Evolutionary conservation across 2,329 filamentous ascomycete species (phyloP).

Genomic region (Alternaria sp.): DNA sequence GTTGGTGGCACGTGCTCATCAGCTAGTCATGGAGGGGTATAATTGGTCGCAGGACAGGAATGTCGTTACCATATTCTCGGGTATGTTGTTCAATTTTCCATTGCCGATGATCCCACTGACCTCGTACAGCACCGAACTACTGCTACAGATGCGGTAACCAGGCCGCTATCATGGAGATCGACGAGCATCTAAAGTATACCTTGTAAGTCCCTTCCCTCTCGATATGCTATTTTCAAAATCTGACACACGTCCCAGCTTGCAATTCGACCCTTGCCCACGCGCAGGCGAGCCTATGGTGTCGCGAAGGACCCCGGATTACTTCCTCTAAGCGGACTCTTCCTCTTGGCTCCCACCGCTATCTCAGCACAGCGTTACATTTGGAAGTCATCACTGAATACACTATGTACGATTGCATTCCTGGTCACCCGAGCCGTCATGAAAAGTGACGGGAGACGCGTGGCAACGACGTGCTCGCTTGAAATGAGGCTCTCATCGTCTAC

Average conservation of each 20-base stretch:
- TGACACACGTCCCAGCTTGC: slow-evolving; percentile 70
- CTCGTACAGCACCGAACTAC: slow-evolving; percentile 66
- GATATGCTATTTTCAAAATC: not conserved
- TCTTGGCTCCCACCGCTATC: slow-evolving; percentile 27
- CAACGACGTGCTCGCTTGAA: not conserved
- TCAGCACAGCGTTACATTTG: slow-evolving; percentile 15
- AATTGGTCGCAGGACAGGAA: slow-evolving; percentile 99
- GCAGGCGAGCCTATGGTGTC: slow-evolving; percentile 99
- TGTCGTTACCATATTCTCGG: slow-evolving; percentile 98
- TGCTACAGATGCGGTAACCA: slow-evolving; percentile 99
- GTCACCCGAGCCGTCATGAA: slow-evolving; percentile 1
- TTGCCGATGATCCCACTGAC: slow-evolving; percentile 32
- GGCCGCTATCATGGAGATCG: slow-evolving; percentile 99
- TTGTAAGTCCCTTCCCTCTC: slow-evolving; percentile 74
- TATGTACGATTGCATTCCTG: slow-evolving; percentile 14
- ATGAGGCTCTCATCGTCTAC: slow-evolving; percentile 4
- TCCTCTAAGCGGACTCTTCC: slow-evolving; percentile 67
- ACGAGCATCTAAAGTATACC: slow-evolving; percentile 98
- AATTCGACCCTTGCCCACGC: slow-evolving; percentile 98
- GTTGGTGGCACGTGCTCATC: slow-evolving; percentile 92
- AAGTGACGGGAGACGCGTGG: slow-evolving; percentile 3
- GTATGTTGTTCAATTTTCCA: slow-evolving; percentile 23
- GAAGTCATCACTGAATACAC: slow-evolving; percentile 11
- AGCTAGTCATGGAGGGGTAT: slow-evolving; percentile 99
- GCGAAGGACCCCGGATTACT: slow-evolving; percentile 93